Evolutionary conservation across 192 early-diverging fungal genomes (phyloP), one percentile per base, ranked within the genome.

Genomic region (Dissophora ornata): DNA sequence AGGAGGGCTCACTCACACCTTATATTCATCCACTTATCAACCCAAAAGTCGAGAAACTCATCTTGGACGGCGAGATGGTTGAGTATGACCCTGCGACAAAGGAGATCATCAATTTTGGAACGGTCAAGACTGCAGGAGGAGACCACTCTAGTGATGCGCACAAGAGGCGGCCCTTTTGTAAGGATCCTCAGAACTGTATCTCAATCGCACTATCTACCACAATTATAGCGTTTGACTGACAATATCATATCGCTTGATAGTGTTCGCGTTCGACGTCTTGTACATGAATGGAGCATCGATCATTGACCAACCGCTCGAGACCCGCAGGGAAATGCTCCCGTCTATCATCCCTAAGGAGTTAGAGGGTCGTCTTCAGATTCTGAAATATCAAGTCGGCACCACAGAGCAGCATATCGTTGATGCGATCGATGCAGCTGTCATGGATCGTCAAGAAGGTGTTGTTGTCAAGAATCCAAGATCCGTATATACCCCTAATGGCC

Each of bases 11-110:
- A 3, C 71, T 93, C 41, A 87, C 85, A 3, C 82, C 80, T 3
- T 80, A 80, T 60, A 87, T 93, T 19, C 63, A 85, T 59, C 69
- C 80, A 9, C 68, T 64, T 21, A 86, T 93, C 51, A 69, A 82
- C 33, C 55, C 69, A 2, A 75, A 78, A 30, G 81, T 85, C 2
- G 57, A 82, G 34, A 93, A 90, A 50, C 67, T 87, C 44, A 90
- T 95, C 69, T 69, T 95, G 33, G 93, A 95, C 79, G 93, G 93
- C 0, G 93, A 95, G 77, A 87, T 95, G 88, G 69, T 93, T 33
- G 89, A 87, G 12, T 93, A 84, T 63, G 87, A 92, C 70, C 82
- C 84, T n/a, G 77, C 80, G n/a, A 81, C 81, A 10, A 84, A 88
- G 28, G 51, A 77, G 1, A 88, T 88, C 74, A 79, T 88, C 25